phyloP scores from a whole-genome alignment of 2,329 filamentous ascomycete genomes.

The Massarina eburnea region DNA sequence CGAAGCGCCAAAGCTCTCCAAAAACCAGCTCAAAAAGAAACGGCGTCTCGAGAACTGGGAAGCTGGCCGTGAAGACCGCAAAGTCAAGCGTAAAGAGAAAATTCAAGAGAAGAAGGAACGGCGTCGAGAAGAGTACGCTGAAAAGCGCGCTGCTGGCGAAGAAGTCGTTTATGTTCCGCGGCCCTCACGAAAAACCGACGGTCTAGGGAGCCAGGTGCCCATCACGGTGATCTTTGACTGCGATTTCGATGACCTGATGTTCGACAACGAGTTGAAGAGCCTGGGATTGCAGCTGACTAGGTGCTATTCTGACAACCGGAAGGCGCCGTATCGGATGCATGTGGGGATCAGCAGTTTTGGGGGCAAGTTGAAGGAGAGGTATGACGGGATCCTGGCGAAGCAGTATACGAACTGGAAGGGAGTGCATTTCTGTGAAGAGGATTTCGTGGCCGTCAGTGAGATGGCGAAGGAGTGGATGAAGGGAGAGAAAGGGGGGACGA shows the following conservation, averaged over 20 bases:
- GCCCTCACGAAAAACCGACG: conserved; percentile 20
- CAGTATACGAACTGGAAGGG: conserved; percentile 80
- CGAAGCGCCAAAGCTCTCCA: conserved; percentile 61
- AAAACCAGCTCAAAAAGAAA: conserved; percentile 82
- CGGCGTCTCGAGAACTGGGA: conserved; percentile 75
- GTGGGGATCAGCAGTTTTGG: conserved; percentile 78
- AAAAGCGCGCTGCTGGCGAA: conserved; percentile 33
- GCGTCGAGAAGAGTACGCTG: conserved; percentile 48
- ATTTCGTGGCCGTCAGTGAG: conserved; percentile 71
- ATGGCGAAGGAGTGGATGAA: conserved; percentile 70
- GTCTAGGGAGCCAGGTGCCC: conserved; percentile 63
- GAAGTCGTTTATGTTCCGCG: conserved; percentile 16
- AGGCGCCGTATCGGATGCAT: conserved; percentile 67
- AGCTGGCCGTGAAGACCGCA: conserved; percentile 62
- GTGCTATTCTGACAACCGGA: conserved; percentile 84
- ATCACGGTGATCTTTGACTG: conserved; percentile 86
- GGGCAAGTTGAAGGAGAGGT: conserved; percentile 72
- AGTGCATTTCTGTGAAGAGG: conserved; percentile 70
- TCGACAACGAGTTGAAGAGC: conserved; percentile 80
- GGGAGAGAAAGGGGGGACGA: conserved; percentile 56
- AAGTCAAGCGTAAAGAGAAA: conserved; percentile 61
- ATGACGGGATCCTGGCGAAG: conserved; percentile 71
- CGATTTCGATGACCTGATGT: conserved; percentile 88
- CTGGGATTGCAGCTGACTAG: conserved; percentile 82
- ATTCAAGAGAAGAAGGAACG: conserved; percentile 55